A percentile compares a stretch with the other conserved stretches of the same genome.
Conservation (phyloP, 169 alveolate genomes). For the Cyclospora cayetanensis region DNA sequence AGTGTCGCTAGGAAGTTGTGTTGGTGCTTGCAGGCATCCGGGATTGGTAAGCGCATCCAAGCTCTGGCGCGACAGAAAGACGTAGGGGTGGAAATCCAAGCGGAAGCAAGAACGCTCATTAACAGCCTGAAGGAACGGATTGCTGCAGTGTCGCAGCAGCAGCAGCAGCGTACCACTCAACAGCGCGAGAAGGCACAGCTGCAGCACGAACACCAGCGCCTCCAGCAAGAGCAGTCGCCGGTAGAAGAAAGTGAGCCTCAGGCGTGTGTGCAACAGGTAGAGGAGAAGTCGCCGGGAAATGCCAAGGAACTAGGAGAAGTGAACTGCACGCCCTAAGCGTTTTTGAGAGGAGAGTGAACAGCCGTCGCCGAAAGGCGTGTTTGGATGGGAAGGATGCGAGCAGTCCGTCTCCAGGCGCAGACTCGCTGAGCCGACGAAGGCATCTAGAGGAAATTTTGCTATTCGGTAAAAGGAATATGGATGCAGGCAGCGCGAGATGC, state of each 20-base stretch:
- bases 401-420: no score
- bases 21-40: not conserved
- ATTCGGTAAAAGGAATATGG: no score
- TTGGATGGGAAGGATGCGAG: no score
- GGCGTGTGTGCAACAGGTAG: not conserved
- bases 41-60: not conserved
- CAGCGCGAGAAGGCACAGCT: not conserved
- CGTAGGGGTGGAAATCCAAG: not conserved
- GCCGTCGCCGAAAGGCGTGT: no score
- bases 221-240: not conserved
- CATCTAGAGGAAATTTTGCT: no score
- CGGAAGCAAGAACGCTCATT: not conserved
- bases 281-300: not conserved
- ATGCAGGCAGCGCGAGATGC: no score
- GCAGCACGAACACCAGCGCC: slow-evolving; percentile 20
- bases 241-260: no score
- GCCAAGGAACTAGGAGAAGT: not conserved
- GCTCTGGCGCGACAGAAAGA: not conserved
- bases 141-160: slow-evolving; percentile 23
- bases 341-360: no score
- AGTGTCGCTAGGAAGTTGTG: not conserved
- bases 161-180: no score
- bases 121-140: not conserved
- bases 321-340: not conserved
- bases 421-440: no score